These are phyloP conservation scores for Leccinum pseudoinsigne DNA, from an alignment of 1,284 basidiomycete species.

Conservation along the genomic window DNA sequence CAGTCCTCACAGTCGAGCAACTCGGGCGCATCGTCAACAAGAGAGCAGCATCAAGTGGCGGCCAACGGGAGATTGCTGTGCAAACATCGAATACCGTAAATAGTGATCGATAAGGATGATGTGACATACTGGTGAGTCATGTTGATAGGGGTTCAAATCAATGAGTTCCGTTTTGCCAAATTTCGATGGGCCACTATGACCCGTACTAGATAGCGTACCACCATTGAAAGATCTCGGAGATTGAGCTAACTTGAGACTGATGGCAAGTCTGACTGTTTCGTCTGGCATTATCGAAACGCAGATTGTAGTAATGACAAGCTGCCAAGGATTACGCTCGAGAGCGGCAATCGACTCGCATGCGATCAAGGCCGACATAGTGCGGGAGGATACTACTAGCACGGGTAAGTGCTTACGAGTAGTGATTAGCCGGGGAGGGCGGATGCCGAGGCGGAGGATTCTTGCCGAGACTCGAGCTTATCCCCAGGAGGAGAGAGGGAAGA, in stretches of 20 bases:
- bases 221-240: background rate
- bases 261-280: background rate
- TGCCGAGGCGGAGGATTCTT: constrained; percentile 14
- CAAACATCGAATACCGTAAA: background rate
- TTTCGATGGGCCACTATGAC: background rate
- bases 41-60: background rate
- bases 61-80: background rate
- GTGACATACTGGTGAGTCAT: background rate
- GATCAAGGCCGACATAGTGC: constrained; percentile 9
- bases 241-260: constrained; percentile 5
- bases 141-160: constrained; percentile 7
- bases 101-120: background rate
- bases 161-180: background rate
- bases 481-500: constrained; percentile 10
- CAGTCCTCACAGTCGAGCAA: background rate
- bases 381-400: background rate
- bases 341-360: background rate
- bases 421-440: constrained; percentile 5
- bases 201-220: background rate
- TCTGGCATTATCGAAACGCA: background rate
- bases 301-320: background rate
- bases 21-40: background rate
- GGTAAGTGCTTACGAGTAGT: background rate
- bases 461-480: constrained; percentile 1
- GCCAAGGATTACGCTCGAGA: constrained; percentile 3